Base-by-base conservation (phyloP, 176 grass and related monocot species). In the Carex pumila region DNA sequence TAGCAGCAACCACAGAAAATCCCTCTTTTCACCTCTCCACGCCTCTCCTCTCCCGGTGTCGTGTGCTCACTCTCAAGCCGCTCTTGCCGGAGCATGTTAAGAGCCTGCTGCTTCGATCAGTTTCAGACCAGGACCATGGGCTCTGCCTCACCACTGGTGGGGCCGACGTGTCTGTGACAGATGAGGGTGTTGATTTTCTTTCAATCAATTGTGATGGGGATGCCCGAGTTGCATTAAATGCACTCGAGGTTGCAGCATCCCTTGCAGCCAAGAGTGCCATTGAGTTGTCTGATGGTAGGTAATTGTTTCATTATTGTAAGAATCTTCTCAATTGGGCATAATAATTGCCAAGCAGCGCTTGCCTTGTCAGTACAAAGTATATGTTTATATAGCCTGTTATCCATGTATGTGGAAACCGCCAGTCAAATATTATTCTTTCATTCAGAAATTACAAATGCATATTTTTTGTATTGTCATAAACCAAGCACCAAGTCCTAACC, bases 21-120 rank as follows among this genome's bases (percentile, higher is more conserved):
- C 88, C 88, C 17, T 90, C 88, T 2, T 90, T 90, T 55, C 88
- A 90, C 34, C 85, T 90, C 54, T 84, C 85, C 18, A 90, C 88
- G 0, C 85, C 88, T 14, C 88, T 90, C 43, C 88, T 90, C 18
- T 90, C 88, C 39, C 71, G 88, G 62, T 90, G 88, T 62, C 50
- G 81, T 3, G 88, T 90, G 63, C 88, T 90, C 5, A 37, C 85
- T 17, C 85, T 90, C 9, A 82, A 77, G 30, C 88, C 88, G 25
- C 88, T 87, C 55, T 49, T 32, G 9, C 85, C 81, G 3, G 52
- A 84, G 0, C 62, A 87, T 70, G 62, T 90, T 58, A 61, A 81
- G 17, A 37, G 49, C 55, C 55, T 87, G 3, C 79, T 90, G 55
- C 19, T 60, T 61, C 84, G 88, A 13, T 65, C 88, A 30, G 31